Base-by-base conservation (phyloP, 306 rosid species). In the Quercus glauca region DNA sequence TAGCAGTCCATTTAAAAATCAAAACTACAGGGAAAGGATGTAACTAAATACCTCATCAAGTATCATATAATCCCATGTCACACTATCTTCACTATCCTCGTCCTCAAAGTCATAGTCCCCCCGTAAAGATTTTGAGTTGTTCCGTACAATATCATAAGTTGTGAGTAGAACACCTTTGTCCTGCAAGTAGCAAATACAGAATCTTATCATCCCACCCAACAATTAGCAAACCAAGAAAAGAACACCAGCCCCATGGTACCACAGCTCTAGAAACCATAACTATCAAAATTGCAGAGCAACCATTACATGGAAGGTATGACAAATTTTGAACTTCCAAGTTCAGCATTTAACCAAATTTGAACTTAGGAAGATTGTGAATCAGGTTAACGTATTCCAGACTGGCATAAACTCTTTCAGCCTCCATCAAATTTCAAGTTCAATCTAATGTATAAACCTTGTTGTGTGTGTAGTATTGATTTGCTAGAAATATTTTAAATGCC, bases 81-180 rank as follows among this genome's bases (percentile, higher is more conserved):
- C 37, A 14, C 78, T 71, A 68, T 91, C 98, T 59, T 91, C 97
- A 37, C 59, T 80, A 52, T 87, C 95, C 26, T 89, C 97, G 9
- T 89, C 93, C 35, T 80, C 85, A 17, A 52, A 79, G 74, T 55
- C 73, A 64, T 31, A 31, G 71, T 45, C 43, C n/a, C 94, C 97
- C 60, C 37, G 82, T 73, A 94, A 78, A 76, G 99, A 84, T 86
- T 91, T 92, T 19, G 88, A 86, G 87, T 92, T 95, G 82, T 89
- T 89, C 83, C 98, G 90, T 69, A 95, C 99, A 76, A 92, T 92
- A 76, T 95, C 99, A 73, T 95, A 95, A 56, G 97, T 95, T 51
- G 99, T 95, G 69, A 95, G 92, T 78, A 95, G 97, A 86, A 95
- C 87, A 52, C 99, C 98, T 88, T 89, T 91, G 83, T 89, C 97